These are phyloP conservation scores for Aegilops longissima DNA, from an alignment of 176 grass and related monocot species.

Conservation along the genomic window DNA sequence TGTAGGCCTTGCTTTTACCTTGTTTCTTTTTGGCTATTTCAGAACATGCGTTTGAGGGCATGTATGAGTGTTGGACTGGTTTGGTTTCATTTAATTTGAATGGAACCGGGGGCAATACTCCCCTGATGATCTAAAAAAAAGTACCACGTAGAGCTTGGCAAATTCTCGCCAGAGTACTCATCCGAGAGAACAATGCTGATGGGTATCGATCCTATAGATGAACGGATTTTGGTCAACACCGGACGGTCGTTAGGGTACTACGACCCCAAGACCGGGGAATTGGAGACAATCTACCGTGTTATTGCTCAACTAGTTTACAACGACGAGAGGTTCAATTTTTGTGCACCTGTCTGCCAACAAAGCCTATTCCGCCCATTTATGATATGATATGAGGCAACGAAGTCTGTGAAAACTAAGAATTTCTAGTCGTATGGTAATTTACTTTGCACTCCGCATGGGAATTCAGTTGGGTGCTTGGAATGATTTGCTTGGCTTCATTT, in stretches of 20 bases:
- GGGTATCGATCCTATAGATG: background rate
- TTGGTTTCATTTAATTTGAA: no score
- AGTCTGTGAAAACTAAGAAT: no score
- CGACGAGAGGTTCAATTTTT: background rate
- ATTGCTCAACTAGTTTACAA: background rate
- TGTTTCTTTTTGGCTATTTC: no score
- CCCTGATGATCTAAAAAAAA: no score
- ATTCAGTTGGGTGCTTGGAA: no score
- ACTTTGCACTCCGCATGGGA: no score
- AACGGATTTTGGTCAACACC: background rate
- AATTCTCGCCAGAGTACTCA: background rate
- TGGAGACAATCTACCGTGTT: background rate
- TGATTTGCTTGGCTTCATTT: no score
- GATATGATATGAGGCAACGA: background rate
- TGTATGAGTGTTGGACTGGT: no score
- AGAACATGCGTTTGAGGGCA: no score
- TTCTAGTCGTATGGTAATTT: no score
- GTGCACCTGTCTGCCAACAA: background rate
- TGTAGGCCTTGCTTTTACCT: no score
- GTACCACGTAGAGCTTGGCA: background rate
- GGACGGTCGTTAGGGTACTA: constrained; percentile 14
- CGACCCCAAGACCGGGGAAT: background rate
- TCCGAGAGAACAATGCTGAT: background rate
- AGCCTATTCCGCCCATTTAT: background rate
- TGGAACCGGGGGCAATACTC: no score